Evolutionary conservation across 2,329 filamentous ascomycete genomes (phyloP), one percentile per base, ranked within the genome.

Genomic region (Diaporthe vaccinii): DNA sequence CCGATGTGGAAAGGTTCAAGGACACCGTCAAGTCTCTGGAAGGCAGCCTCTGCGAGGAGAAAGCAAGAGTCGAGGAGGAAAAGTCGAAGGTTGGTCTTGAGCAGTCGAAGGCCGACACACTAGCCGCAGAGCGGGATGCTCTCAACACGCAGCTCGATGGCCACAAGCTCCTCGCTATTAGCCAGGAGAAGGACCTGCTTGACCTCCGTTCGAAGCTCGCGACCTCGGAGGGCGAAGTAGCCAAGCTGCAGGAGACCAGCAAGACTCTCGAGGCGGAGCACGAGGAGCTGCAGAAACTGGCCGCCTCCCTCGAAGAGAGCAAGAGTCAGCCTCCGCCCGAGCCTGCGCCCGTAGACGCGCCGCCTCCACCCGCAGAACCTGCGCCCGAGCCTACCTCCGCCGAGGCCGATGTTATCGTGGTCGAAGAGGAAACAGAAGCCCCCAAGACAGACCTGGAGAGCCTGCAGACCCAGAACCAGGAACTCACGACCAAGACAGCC

Each of bases 191-290:
- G 14, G 67, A 76, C 34, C 65, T 77, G 62, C n/a, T 62, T 1
- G 74, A 46, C 49, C 68, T 77, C n/a, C 74, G 72, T 22, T 55
- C 41, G 1, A 75, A 77, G 22, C 44, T 76, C 5, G 44, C 74
- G 8, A 49, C 34, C 46, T 70, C 62, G 1, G 74, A 73, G 15
- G 72, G 76, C 44, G 75, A 71, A 22, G 15, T 77, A 14, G 68
- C 62, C 62, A 73, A 44, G 34, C 75, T 76, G 28, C 67, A 74
- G 15, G 75, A 76, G 39, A 59, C 31, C 39, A 76, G 62, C 70
- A 76, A 73, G 70, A 22, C 34, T 3, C 75, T 76, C 5, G 69
- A 75, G 62, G 70, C 75, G n/a, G 75, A 76, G 74, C 75, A 71
- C 15, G 74, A 75, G 36, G 75, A 76, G 51, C 68, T 77, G 4